phyloP scores from a whole-genome alignment of 2,329 filamentous ascomycete genomes.

The Beauveria australis region DNA sequence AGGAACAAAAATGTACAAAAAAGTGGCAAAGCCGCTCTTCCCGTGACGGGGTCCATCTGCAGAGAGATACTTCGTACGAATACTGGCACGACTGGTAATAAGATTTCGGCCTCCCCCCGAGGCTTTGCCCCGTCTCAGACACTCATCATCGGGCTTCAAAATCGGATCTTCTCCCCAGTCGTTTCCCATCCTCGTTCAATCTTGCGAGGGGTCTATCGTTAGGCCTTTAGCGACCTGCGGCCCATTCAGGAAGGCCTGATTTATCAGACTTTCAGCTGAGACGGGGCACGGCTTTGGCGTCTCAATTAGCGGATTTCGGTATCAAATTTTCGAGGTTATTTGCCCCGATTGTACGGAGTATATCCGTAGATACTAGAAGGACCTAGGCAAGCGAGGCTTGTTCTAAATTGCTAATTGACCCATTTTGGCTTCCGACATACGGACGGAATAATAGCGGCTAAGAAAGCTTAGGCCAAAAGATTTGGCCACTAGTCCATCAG shows the following conservation, averaged over 20 bases:
- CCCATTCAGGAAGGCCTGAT: background rate
- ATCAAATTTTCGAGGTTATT: no score
- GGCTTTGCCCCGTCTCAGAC: background rate
- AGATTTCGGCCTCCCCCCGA: background rate
- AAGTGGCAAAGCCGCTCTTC: background rate
- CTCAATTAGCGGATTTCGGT: background rate
- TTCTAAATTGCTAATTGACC: background rate
- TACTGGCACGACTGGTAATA: background rate
- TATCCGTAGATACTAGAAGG: background rate
- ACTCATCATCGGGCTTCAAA: no score
- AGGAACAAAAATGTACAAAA: background rate
- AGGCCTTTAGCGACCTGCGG: background rate
- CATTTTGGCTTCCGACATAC: background rate
- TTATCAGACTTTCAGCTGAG: constrained; percentile 1
- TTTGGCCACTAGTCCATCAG: background rate
- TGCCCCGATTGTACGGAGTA: no score
- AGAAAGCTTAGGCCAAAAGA: background rate
- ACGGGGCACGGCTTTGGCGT: background rate
- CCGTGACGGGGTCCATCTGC: constrained; percentile 1
- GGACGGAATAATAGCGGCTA: background rate
- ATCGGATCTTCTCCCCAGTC: no score
- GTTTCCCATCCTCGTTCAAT: background rate
- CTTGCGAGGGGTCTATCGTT: background rate
- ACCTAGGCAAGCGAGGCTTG: background rate
- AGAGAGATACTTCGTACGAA: background rate